Evolutionary conservation across 176 grass and related monocot genomes (phyloP), one percentile per base, ranked within the genome.

Genomic region (Avena sativa): DNA sequence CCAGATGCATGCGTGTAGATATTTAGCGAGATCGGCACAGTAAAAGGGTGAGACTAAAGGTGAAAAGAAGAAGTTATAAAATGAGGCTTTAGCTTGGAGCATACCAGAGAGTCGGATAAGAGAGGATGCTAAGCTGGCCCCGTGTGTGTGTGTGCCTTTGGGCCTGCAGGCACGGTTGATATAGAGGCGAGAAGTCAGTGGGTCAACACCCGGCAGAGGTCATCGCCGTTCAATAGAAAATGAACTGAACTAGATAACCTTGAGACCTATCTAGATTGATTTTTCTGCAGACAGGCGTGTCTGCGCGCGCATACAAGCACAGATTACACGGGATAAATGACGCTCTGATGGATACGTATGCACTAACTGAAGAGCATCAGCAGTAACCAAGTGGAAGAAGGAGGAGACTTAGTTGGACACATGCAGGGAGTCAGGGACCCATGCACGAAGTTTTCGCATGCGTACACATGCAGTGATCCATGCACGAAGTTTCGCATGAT

Each of bases 31-130:
- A 79, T 10, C 34, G 19, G 67, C 4, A 81, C 76, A 84, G 85
- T 84, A 30, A 87, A 90, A 87, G 52, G 52, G 68, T 74, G 69
- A 60, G 69, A 68, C 67, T 75, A 12, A 48, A 74, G 30, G 12
- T 20, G 23, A 74, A 48, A 56, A 20, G 1, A 67, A 83, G 10
- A 67, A 20, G 40, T 43, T 20, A 17, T 4, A 79, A 83, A 19
- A 50, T 6, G 19, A 28, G 36, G 15, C 0, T 50, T 40, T 71
- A 52, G 32, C 55, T 83, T 83, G 56, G 56, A 79, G 34, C 70
- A 14, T 81, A 89, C 83, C 88, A 53, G 25, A 51, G 58, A 68
- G 60, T 62, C 14, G 20, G 28, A 71, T 4, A 71, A 34, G 38
- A 40, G 26, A 66, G 40, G 69, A 51, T 53, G 23, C 0, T 56